A percentile compares a stretch with the other conserved stretches of the same genome.
Evolutionary conservation across 371 early-diverging fungal species (phyloP).

Genomic region (Syncephalastrum racemosum): DNA sequence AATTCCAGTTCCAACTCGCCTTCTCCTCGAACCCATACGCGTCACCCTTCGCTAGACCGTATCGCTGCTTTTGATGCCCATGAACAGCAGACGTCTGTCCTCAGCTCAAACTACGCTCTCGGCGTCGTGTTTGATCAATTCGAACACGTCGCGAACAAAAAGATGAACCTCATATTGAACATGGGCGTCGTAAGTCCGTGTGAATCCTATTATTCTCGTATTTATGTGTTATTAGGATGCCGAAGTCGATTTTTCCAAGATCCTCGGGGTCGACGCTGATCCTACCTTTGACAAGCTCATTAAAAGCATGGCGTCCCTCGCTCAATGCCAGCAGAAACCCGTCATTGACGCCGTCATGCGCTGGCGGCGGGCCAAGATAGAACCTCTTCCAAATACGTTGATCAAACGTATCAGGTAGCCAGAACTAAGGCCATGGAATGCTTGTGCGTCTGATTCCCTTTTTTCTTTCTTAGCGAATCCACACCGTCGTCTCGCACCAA

Average conservation of each 20-base stretch:
- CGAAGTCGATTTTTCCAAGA: conserved; percentile 64
- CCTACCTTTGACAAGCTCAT: conserved; percentile 79
- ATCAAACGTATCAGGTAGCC: conserved; percentile 46
- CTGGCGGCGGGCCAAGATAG: conserved; percentile 84
- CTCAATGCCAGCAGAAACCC: conserved; percentile 81
- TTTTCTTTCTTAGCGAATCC: conserved; percentile 28
- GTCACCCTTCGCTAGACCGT: no score
- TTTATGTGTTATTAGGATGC: conserved; percentile 40
- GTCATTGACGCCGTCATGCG: conserved; percentile 90
- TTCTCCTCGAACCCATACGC: no score
- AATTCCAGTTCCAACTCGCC: no score
- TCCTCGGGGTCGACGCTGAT: conserved; percentile 75
- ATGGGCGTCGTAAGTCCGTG: conserved; percentile 35
- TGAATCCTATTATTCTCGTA: background rate
- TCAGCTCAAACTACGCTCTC: conserved; percentile 50
- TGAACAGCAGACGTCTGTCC: conserved; percentile 7
- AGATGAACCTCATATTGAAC: conserved; percentile 42
- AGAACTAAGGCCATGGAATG: conserved; percentile 9
- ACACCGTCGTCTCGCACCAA: conserved; percentile 42
- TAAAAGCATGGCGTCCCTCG: conserved; percentile 77
- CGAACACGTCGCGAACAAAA: conserved; percentile 40
- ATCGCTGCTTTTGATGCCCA: no score
- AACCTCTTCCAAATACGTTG: conserved; percentile 41
- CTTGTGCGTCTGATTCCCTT: background rate
- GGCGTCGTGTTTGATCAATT: conserved; percentile 47